Conservation (phyloP, 306 rosid genomes). For the Quercus parvula region DNA sequence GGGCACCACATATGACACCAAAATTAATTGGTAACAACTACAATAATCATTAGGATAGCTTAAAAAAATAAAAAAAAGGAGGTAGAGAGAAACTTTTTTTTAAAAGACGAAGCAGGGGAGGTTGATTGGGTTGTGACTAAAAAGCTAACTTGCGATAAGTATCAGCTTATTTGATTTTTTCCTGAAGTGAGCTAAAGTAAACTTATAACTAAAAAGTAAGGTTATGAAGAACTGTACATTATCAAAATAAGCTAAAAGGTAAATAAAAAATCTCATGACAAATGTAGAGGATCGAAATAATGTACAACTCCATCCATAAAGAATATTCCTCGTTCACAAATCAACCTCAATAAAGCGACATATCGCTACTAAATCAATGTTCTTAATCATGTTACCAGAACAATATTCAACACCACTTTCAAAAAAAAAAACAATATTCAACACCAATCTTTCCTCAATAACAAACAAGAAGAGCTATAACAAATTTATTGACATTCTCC, state of each 20-base stretch:
- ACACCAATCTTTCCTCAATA: background rate
- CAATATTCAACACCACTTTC: background rate
- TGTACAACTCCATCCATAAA: background rate
- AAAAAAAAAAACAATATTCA: background rate
- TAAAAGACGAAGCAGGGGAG: no score
- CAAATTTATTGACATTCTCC: background rate
- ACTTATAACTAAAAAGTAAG: no score
- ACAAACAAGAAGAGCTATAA: background rate
- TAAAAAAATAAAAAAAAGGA: no score
- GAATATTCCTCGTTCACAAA: background rate
- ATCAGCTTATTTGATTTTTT: no score
- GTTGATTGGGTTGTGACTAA: no score
- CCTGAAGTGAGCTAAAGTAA: no score
- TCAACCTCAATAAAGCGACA: background rate
- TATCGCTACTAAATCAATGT: no score
- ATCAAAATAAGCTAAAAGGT: background rate
- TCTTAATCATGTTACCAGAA: background rate
- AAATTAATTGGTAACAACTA: background rate
- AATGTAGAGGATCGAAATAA: background rate
- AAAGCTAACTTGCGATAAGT: no score
- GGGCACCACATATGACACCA: background rate
- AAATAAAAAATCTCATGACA: background rate
- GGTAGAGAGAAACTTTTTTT: no score
- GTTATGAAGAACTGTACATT: background rate
- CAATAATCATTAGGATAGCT: background rate